These are phyloP conservation scores for Rosa persica DNA, from an alignment of 306 rosid genomes.

Conservation along the genomic window DNA sequence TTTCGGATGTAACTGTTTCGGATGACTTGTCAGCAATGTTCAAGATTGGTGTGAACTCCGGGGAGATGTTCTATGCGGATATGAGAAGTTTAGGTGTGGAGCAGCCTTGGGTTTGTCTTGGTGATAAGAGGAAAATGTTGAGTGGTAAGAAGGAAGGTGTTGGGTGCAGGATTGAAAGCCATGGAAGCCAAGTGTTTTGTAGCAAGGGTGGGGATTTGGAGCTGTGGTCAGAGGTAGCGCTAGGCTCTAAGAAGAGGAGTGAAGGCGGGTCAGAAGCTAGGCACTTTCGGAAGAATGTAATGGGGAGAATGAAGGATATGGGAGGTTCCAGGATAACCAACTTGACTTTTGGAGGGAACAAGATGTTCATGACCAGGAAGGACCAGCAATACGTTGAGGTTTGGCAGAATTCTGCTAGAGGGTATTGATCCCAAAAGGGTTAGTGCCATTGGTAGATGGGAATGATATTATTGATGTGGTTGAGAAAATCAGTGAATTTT, in stretches of 20 bases:
- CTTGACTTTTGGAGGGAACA: constrained; percentile 82
- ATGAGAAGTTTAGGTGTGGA: constrained; percentile 54
- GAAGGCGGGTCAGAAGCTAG: constrained; percentile 35
- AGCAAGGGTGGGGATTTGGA: constrained; percentile 72
- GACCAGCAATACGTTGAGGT: constrained; percentile 84
- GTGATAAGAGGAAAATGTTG: constrained; percentile 45
- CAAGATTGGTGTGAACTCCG: constrained; percentile 83
- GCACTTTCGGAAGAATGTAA: constrained; percentile 69
- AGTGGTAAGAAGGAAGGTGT: constrained; percentile 80
- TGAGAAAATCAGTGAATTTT: neutral
- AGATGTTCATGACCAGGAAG: constrained; percentile 79
- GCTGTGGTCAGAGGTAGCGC: constrained; percentile 77
- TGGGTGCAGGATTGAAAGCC: constrained; percentile 78
- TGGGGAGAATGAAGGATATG: constrained; percentile 77
- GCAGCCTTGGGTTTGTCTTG: constrained; percentile 71
- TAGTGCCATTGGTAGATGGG: constrained; percentile 1
- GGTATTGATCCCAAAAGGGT: constrained; percentile 36
- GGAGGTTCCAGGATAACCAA: constrained; percentile 66
- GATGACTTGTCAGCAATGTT: constrained; percentile 58
- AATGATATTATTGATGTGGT: neutral
- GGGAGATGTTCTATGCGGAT: constrained; percentile 63
- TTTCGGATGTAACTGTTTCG: constrained; percentile 73
- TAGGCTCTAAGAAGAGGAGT: constrained; percentile 34
- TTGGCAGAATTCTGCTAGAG: constrained; percentile 77
- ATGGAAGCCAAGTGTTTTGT: constrained; percentile 80